These are phyloP conservation scores for Nigrospora sphaerica DNA, from an alignment of 2,329 filamentous ascomycete species.

Conservation along the genomic window DNA sequence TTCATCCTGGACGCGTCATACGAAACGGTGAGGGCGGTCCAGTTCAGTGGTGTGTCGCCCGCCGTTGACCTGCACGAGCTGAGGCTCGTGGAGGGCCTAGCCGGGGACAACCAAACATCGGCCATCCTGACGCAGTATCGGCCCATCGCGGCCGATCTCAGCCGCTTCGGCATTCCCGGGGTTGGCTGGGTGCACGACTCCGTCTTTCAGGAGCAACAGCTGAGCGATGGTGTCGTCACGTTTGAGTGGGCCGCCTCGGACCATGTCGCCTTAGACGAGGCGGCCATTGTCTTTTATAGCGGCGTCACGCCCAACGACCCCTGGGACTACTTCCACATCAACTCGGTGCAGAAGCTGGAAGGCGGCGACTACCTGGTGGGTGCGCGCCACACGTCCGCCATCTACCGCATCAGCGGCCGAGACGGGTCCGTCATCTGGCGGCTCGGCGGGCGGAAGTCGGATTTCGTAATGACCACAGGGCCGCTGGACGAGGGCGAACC, in stretches of 20 bases:
- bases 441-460: conserved; percentile 37
- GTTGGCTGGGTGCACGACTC: not conserved
- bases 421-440: conserved; percentile 41
- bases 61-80: not conserved
- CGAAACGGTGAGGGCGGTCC: not conserved
- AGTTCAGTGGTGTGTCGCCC: not conserved
- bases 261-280: not conserved
- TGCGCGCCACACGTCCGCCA: conserved; percentile 28
- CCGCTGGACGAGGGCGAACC: not conserved
- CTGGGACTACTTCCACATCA: conserved; percentile 51
- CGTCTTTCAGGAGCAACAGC: not conserved
- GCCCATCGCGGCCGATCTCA: not conserved
- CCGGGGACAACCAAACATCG: conserved; percentile 23
- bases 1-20: not conserved
- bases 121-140: not conserved
- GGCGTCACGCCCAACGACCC: conserved; percentile 15
- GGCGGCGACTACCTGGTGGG: conserved; percentile 36
- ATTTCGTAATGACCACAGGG: conserved; percentile 19
- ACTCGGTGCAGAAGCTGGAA: conserved; percentile 42
- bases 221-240: not conserved
- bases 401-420: conserved; percentile 33
- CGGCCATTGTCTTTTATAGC: not conserved
- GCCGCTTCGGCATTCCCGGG: not conserved
- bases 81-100: not conserved
- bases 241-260: not conserved